phyloP scores from a whole-genome alignment of 2,329 filamentous ascomycete species.

The Thyridium curvatum region DNA sequence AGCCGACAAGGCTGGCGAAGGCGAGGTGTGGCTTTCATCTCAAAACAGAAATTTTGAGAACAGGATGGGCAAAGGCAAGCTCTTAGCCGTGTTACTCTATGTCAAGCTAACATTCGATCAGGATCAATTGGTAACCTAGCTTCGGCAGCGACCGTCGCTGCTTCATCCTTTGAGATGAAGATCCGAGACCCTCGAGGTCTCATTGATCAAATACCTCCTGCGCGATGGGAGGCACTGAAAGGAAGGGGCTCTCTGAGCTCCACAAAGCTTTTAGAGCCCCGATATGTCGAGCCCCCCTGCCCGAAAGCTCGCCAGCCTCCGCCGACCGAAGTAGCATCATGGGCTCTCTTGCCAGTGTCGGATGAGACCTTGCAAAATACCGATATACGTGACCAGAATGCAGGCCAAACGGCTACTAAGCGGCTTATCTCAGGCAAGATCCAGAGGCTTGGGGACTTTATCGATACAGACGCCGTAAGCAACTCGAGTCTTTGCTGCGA shows the following conservation, averaged over 20 bases:
- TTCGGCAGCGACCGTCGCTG: constrained; percentile 38
- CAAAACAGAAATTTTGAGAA: constrained; percentile 41
- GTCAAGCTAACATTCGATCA: constrained; percentile 2
- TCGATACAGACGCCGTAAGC: constrained; percentile 35
- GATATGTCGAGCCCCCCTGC: constrained; percentile 8
- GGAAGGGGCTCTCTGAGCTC: constrained; percentile 13
- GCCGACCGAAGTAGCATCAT: too few relatives aligned
- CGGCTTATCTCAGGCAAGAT: constrained; percentile 24
- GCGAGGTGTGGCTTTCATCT: constrained; percentile 35
- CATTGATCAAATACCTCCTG: constrained; percentile 17
- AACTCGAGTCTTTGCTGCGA: neutral
- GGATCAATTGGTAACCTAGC: constrained; percentile 35
- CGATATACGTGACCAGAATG: neutral
- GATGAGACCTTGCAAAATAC: too few relatives aligned
- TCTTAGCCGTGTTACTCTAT: too few relatives aligned
- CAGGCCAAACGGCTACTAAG: neutral
- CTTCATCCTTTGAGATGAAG: constrained; percentile 36
- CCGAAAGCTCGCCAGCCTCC: too few relatives aligned
- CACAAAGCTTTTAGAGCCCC: constrained; percentile 4
- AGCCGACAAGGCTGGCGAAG: constrained; percentile 29
- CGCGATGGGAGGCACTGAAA: constrained; percentile 11
- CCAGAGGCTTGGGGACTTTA: constrained; percentile 33
- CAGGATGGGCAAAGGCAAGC: constrained; percentile 26
- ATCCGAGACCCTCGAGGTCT: constrained; percentile 27
- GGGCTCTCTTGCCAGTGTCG: too few relatives aligned